phyloP scores from a whole-genome alignment of 257 asterid species.

The Catharanthus roseus region DNA sequence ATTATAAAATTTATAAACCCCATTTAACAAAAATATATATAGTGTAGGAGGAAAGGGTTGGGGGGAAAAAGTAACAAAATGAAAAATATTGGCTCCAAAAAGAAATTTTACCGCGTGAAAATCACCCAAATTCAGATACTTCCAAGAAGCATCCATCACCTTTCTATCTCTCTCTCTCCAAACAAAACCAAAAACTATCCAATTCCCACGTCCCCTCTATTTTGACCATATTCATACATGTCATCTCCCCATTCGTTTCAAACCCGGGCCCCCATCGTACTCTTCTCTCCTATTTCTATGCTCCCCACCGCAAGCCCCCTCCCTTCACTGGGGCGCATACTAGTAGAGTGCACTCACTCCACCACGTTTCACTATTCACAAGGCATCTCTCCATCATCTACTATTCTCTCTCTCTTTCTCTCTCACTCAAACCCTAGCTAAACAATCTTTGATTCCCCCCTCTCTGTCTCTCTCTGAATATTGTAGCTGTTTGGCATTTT shows the following conservation, averaged over 20 bases:
- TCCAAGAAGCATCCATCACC: constrained; percentile 14
- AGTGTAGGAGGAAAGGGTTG: too few relatives aligned
- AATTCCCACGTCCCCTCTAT: constrained; percentile 16
- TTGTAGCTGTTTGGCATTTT: constrained; percentile 5
- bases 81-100: too few relatives aligned
- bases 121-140: constrained; percentile 1
- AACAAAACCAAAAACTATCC: constrained; percentile 6
- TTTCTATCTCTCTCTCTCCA: not conserved
- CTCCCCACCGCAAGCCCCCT: constrained; percentile 1
- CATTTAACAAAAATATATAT: too few relatives aligned
- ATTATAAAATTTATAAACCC: too few relatives aligned
- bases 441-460: not conserved
- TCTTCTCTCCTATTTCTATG: constrained; percentile 15
- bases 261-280: constrained; percentile 10
- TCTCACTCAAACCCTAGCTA: constrained; percentile 17
- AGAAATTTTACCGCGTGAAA: not conserved
- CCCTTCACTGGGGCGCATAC: constrained; percentile 15
- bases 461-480: not conserved
- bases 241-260: constrained; percentile 15
- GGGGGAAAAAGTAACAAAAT: too few relatives aligned
- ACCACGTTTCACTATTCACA: constrained; percentile 9
- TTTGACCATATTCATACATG: constrained; percentile 26
- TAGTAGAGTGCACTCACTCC: not conserved
- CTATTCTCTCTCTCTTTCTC: too few relatives aligned
- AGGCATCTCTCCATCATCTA: not conserved